Base-by-base conservation (phyloP, 176 grass and related monocot species). In the Urochloa ruziziensis region DNA sequence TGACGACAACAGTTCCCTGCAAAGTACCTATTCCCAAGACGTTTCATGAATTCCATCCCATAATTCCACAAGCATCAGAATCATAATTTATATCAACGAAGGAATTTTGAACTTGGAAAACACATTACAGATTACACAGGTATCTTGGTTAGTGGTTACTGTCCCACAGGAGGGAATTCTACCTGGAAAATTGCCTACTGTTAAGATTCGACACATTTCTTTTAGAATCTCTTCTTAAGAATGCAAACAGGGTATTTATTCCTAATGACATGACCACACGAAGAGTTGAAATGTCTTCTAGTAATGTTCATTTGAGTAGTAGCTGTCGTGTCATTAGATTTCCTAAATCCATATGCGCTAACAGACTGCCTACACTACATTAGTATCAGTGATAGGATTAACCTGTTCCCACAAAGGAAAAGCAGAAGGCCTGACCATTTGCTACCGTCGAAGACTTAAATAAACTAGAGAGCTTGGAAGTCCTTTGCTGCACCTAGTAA, bases 321-420 rank as follows among this genome's bases (percentile, higher is more conserved):
- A 67, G 8, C 32, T 58, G 33, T 53, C 56, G 53, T 76, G 72
- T 40, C 73, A 53, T 28, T 83, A 62, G 43, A 88, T 79, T 83
- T 73, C 35, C 65, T 57, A 53, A 88, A 78, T 14, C 62, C 54
- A 78, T 62, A 7, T 44, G 47, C 24, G 16, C 21, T 40, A 73
- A 24, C 32, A 73, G 67, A 80, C 30, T 43, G 37, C 59, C 25
- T 57, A 56, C 19, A 63, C 13, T 57, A 56, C 19, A 63, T 16
- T 10, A 74, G 43, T 81, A 77, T 23, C 53, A 14, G 37, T 35
- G 39, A 75, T 28, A 2, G 13, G 46, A 56, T 27, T 46, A 39
- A 35, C 46, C 14, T 35, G 29, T 30, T 33, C 2, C 6, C 18
- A 18, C 62, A 62, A 69, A 62, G 43, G 32, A 47, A 69, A 74